Evolutionary conservation across 2,329 filamentous ascomycete genomes (phyloP), one percentile per base, ranked within the genome.

Genomic region (Fusarium sambucinum): DNA sequence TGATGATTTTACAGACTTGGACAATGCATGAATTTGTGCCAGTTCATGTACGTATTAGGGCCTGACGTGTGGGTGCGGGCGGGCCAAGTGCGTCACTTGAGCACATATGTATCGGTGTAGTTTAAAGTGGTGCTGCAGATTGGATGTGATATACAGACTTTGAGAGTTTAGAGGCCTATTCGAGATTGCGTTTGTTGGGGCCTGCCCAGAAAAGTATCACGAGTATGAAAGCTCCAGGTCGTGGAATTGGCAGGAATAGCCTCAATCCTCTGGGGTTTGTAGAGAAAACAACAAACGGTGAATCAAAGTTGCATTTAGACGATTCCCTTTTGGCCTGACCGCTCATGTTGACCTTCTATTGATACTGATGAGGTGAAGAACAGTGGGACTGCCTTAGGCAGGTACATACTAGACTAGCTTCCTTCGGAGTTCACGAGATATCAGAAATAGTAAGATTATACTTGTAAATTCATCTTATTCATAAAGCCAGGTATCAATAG

Each of bases 11-110:
- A 45, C 40, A 33, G 19, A 35, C 48, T 51, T 45, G 16, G 12
- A 44, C n/a, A 21, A 63, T 64, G 45, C 59, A 56, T 58, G 63
- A 72, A 73, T 73, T 72, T 73, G 66, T 71, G 69, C 63, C 69
- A 68, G 68, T 73, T 70, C 67, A 71, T 68, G 68, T 68, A 71
- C 45, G 62, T 73, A 72, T 73, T 73, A 73, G 71, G 71, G 71
- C 71, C 71, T 65, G 71, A 52, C 55, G 67, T 73, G 71, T 73
- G 71, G 71, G 65, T 71, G 71, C 69, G 71, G 67, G 65, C 65
- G 71, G 69, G 65, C 65, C 61, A 66, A 63, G 63, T 70, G 71
- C 68, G 68, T 70, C 67, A 70, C 71, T 62, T 41, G 38, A 41
- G 38, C 40, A 55, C 25, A 25, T 56, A 60, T 60, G 50, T 59